Evolutionary conservation across 805 yeast genomes (phyloP).

Genomic region (Wickerhamomyces silvicola): DNA sequence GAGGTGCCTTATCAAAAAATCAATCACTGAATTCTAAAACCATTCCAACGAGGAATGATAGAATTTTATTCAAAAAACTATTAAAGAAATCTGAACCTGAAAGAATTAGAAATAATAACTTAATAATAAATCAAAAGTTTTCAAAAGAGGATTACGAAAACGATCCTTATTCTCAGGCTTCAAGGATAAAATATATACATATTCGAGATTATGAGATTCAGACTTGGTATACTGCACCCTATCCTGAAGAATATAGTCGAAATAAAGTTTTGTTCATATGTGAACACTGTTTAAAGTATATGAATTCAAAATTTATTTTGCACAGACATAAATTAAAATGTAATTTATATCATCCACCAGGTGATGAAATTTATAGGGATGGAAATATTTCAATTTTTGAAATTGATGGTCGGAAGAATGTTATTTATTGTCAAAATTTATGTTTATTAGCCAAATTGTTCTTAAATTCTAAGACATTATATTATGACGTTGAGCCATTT

Average conservation of each 20-base stretch:
- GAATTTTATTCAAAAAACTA: slow-evolving; percentile 39
- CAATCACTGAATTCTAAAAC: slow-evolving; percentile 58
- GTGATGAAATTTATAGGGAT: slow-evolving; percentile 82
- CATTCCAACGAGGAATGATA: slow-evolving; percentile 49
- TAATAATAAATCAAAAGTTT: slow-evolving; percentile 20
- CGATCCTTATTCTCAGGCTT: slow-evolving; percentile 6
- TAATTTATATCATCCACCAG: slow-evolving; percentile 71
- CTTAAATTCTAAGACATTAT: slow-evolving; percentile 83
- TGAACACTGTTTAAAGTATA: slow-evolving; percentile 77
- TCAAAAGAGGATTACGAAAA: not conserved
- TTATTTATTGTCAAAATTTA: slow-evolving; percentile 78
- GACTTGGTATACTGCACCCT: slow-evolving; percentile 92
- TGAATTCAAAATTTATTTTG: slow-evolving; percentile 59
- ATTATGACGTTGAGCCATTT: slow-evolving; percentile 94
- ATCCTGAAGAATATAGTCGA: slow-evolving; percentile 76
- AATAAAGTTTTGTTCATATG: slow-evolving; percentile 66
- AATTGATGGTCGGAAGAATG: slow-evolving; percentile 83
- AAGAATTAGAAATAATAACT: slow-evolving; percentile 29
- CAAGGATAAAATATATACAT: slow-evolving; percentile 45
- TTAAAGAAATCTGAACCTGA: slow-evolving; percentile 34
- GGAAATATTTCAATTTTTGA: slow-evolving; percentile 73
- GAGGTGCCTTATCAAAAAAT: slow-evolving; percentile 55
- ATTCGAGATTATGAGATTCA: slow-evolving; percentile 70
- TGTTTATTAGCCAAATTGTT: slow-evolving; percentile 87
- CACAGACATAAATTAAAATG: slow-evolving; percentile 76